Evolutionary conservation across 1,284 basidiomycete species (phyloP).

Genomic region (Bondarzewia mesenterica): DNA sequence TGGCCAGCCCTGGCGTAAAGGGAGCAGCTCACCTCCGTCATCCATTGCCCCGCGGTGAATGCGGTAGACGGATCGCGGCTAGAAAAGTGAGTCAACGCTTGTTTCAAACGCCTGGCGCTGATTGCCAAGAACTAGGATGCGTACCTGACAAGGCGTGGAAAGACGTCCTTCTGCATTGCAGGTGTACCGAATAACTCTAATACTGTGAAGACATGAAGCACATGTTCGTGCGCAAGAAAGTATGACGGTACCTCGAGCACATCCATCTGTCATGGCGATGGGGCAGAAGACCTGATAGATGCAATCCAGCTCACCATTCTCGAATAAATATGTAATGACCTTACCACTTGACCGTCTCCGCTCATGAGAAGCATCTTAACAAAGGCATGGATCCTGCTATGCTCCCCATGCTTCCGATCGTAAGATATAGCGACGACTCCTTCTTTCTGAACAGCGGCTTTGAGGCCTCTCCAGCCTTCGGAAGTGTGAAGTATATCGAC

Average conservation of each 20-base stretch:
- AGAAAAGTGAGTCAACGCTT: neutral
- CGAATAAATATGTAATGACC: slow-evolving; percentile 11
- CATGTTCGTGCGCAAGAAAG: neutral
- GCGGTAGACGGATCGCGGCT: slow-evolving; percentile 57
- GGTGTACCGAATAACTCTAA: slow-evolving; percentile 58
- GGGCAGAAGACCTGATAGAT: slow-evolving; percentile 52
- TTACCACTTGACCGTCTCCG: slow-evolving; percentile 55
- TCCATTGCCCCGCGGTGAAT: slow-evolving; percentile 79
- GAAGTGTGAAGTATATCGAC: slow-evolving; percentile 59
- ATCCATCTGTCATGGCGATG: slow-evolving; percentile 73
- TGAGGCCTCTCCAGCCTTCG: slow-evolving; percentile 41
- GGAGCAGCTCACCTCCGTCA: slow-evolving; percentile 53
- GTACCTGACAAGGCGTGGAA: slow-evolving; percentile 57
- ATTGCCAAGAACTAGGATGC: slow-evolving; percentile 2
- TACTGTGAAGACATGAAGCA: slow-evolving; percentile 24
- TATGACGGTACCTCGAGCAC: slow-evolving; percentile 39
- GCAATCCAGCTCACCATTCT: slow-evolving; percentile 25
- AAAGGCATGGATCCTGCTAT: slow-evolving; percentile 55
- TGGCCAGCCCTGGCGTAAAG: neutral
- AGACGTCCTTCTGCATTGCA: slow-evolving; percentile 47
- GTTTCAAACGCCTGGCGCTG: neutral
- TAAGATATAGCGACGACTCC: slow-evolving; percentile 61
- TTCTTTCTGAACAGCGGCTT: slow-evolving; percentile 60
- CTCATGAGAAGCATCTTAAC: slow-evolving; percentile 53
- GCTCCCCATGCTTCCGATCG: slow-evolving; percentile 47